Conservation (phyloP, 371 early-diverging fungal species). For the Circinella umbellata region DNA sequence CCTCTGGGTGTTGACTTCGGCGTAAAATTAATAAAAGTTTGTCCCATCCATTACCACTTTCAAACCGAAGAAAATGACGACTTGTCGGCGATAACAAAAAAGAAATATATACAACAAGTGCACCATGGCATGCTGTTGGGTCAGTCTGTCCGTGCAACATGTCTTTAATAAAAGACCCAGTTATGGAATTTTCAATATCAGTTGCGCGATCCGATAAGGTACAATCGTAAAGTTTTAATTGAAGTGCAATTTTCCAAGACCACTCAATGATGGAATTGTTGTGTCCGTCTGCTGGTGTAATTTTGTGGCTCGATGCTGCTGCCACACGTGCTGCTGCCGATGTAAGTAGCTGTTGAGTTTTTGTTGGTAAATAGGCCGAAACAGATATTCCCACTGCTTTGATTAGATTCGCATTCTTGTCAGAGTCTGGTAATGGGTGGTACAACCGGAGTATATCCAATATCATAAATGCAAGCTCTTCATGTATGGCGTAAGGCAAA, state of each 20-base stretch:
- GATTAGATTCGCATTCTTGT: constrained; percentile 24
- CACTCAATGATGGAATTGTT: constrained; percentile 48
- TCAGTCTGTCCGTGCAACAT: constrained; percentile 31
- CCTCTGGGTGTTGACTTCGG: constrained; percentile 38
- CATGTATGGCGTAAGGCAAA: constrained; percentile 33
- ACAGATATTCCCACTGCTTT: constrained; percentile 30
- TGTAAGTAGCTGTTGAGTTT: constrained; percentile 18
- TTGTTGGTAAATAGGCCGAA: constrained; percentile 36
- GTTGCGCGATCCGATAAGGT: constrained; percentile 39
- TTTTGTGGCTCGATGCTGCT: background rate
- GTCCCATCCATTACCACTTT: constrained; percentile 55
- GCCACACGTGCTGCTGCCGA: constrained; percentile 32
- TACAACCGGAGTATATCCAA: constrained; percentile 40
- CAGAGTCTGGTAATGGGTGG: constrained; percentile 35
- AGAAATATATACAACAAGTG: constrained; percentile 48
- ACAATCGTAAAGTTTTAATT: constrained; percentile 52
- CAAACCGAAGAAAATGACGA: constrained; percentile 57
- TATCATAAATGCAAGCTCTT: constrained; percentile 49
- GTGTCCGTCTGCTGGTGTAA: constrained; percentile 13
- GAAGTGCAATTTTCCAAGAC: constrained; percentile 51
- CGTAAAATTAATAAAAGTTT: constrained; percentile 47
- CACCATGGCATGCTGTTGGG: constrained; percentile 37
- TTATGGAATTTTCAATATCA: constrained; percentile 38
- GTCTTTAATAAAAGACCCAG: constrained; percentile 36
- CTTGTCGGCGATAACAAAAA: constrained; percentile 56